These are phyloP conservation scores for Pyrenophora graminea DNA, from an alignment of 2,329 filamentous ascomycete species.

Conservation along the genomic window DNA sequence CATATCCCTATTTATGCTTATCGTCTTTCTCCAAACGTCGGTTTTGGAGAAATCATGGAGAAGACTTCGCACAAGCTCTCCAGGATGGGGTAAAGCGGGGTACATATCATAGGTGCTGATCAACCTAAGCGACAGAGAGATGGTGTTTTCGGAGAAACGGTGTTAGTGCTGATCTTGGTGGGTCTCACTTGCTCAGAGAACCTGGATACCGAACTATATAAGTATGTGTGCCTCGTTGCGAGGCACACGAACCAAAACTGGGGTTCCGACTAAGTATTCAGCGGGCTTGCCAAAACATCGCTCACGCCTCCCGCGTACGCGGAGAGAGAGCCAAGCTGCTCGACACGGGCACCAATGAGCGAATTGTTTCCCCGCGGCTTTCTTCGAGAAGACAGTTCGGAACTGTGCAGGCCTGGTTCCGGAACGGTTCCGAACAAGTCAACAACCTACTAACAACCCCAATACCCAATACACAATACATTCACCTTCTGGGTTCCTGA, in stretches of 20 bases:
- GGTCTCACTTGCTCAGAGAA: neutral
- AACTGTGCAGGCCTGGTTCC: no score
- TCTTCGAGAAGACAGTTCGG: no score
- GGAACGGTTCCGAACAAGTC: neutral
- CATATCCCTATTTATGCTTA: no score
- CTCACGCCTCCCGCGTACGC: neutral
- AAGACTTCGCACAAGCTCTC: neutral
- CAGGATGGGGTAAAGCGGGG: conserved; percentile 19
- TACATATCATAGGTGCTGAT: neutral
- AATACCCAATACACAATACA: no score
- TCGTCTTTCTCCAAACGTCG: no score
- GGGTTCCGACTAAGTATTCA: neutral
- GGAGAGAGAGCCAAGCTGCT: neutral
- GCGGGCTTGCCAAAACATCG: neutral
- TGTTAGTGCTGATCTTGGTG: neutral
- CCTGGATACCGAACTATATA: neutral
- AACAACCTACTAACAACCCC: no score
- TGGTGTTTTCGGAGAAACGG: no score
- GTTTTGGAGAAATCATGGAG: no score
- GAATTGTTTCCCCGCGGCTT: neutral
- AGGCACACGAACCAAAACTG: conserved; percentile 7
- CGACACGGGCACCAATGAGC: conserved; percentile 18
- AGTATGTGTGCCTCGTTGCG: conserved; percentile 26
- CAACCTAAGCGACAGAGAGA: no score
- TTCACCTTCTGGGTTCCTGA: conserved; percentile 4